phyloP scores from a whole-genome alignment of 2,329 filamentous ascomycete genomes.

The Cladosporium sp. region DNA sequence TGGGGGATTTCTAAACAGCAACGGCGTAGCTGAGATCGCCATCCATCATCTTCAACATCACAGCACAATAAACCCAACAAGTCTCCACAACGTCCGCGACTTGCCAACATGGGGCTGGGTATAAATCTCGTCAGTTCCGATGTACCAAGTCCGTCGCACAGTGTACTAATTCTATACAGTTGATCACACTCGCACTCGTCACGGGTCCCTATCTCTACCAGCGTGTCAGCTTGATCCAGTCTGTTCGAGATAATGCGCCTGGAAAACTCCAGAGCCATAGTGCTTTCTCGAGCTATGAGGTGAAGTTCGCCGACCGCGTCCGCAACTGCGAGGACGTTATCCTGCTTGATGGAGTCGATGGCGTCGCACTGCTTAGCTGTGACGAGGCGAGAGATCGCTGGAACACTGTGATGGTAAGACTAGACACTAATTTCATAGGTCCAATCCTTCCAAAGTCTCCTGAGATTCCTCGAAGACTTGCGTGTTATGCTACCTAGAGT shows the following conservation, averaged over 20 bases:
- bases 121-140: not conserved
- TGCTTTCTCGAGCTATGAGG: constrained; percentile 40
- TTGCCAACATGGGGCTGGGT: not conserved
- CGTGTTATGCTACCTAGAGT: not conserved
- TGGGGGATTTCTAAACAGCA: not conserved
- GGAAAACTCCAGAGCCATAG: not conserved
- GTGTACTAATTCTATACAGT: not conserved
- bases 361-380: constrained; percentile 46
- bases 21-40: not conserved
- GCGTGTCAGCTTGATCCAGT: not conserved
- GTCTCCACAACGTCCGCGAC: not conserved
- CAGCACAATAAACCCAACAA: not conserved
- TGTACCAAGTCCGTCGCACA: not conserved
- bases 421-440: not conserved
- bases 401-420: constrained; percentile 49
- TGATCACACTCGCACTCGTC: constrained; percentile 6
- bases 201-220: constrained; percentile 6
- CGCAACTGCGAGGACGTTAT: constrained; percentile 48
- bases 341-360: constrained; percentile 36
- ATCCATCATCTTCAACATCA: not conserved
- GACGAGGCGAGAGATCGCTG: constrained; percentile 45
- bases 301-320: constrained; percentile 39
- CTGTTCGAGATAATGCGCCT: not conserved
- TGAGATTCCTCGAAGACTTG: not conserved
- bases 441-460: not conserved